Evolutionary conservation across 352 stramenopile species (phyloP).

Genomic region (Pythium insidiosum): DNA sequence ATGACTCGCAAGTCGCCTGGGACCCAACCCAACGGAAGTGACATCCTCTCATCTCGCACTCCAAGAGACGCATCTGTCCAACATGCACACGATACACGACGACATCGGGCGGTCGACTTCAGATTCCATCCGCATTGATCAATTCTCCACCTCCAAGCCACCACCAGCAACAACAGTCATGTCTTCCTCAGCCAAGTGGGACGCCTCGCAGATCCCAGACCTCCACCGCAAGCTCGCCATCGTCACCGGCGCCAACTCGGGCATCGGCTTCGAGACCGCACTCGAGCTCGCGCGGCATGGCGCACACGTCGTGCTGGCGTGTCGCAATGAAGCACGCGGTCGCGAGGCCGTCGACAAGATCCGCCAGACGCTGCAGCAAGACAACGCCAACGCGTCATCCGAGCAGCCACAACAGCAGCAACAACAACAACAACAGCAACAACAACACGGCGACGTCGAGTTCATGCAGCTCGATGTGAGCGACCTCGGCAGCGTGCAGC

Average conservation of each 20-base stretch:
- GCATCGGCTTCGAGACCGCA: slow-evolving; percentile 73
- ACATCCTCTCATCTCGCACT: too few species aligned
- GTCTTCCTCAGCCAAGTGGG: slow-evolving; percentile 10
- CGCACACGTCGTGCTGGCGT: slow-evolving; percentile 78
- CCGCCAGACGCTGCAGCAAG: slow-evolving; percentile 15
- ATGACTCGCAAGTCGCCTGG: too few species aligned
- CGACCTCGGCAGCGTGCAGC: slow-evolving; percentile 38
- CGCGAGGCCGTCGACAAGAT: slow-evolving; percentile 26
- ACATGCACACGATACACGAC: too few species aligned
- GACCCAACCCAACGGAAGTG: too few species aligned
- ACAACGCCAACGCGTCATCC: too few species aligned
- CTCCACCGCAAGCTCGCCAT: slow-evolving; percentile 50
- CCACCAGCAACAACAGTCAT: too few species aligned
- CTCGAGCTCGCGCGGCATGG: slow-evolving; percentile 41
- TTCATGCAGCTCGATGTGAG: slow-evolving; percentile 74
- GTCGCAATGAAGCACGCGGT: slow-evolving; percentile 44
- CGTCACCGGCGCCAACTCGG: slow-evolving; percentile 77
- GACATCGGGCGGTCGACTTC: too few species aligned
- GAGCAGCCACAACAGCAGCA: too few species aligned
- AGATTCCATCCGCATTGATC: too few species aligned
- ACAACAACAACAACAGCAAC: too few species aligned
- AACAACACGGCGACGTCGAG: slow-evolving; percentile 32
- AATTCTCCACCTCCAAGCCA: slow-evolving; percentile 3
- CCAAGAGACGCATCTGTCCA: too few species aligned
- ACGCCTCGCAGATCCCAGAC: slow-evolving; percentile 27